phyloP scores from a whole-genome alignment of 2,329 filamentous ascomycete species.

The Paracoccidioides brasiliensis region DNA sequence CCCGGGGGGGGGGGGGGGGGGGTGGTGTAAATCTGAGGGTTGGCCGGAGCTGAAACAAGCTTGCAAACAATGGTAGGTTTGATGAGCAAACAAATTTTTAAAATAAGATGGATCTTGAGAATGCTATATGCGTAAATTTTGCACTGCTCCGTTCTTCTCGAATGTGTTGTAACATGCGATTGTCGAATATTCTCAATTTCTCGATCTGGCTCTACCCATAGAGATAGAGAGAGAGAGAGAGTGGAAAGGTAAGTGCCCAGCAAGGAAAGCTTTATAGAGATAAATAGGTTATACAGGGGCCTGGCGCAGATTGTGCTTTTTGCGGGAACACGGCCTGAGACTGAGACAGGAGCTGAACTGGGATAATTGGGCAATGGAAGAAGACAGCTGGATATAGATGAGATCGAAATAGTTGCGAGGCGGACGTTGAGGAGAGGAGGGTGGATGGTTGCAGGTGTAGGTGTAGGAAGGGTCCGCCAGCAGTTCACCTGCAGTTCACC shows the following conservation, averaged over 20 bases:
- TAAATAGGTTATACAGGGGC: constrained; percentile 1
- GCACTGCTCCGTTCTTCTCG: neutral
- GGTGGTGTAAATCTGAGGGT: too few species aligned
- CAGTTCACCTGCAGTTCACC: neutral
- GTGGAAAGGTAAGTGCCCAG: neutral
- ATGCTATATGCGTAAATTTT: neutral
- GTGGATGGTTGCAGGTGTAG: neutral
- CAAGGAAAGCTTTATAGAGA: neutral
- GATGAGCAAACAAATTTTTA: too few species aligned
- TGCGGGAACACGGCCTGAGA: too few species aligned
- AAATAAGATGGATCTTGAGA: neutral
- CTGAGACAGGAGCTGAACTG: neutral
- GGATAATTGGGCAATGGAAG: constrained; percentile 1
- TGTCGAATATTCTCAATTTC: neutral
- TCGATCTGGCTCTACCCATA: neutral
- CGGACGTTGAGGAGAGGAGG: neutral
- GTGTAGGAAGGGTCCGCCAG: neutral
- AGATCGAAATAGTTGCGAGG: constrained; percentile 1
- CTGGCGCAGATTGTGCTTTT: neutral
- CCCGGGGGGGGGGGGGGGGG: too few species aligned
- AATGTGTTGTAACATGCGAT: neutral
- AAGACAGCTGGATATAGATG: constrained; percentile 3
- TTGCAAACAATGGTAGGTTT: too few species aligned
- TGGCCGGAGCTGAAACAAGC: too few species aligned
- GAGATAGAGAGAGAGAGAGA: neutral